A percentile compares a stretch with the other conserved stretches of the same genome.
These are phyloP conservation scores for Scopulariopsis brevicaulis DNA, from an alignment of 2,329 filamentous ascomycete genomes.

Conservation along the genomic window DNA sequence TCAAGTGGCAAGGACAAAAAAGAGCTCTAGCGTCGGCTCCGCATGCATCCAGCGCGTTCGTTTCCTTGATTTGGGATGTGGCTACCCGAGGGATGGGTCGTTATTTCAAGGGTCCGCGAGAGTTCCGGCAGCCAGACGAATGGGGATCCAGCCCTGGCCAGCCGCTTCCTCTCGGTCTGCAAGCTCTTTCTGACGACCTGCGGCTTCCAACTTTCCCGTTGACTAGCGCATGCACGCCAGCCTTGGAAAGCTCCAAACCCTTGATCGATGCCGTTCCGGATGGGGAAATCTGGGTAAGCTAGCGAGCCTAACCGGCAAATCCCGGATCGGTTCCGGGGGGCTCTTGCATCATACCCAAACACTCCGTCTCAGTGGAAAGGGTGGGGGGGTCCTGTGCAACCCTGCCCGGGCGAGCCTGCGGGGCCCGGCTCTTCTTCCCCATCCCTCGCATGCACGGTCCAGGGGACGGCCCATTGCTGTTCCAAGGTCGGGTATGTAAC, in stretches of 20 bases:
- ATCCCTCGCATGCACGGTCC: neutral
- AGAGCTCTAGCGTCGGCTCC: neutral
- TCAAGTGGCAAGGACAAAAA: neutral
- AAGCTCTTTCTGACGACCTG: neutral
- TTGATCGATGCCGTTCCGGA: neutral
- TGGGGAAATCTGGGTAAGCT: neutral
- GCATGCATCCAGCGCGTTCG: neutral
- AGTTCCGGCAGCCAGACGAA: neutral
- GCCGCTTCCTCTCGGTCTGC: neutral
- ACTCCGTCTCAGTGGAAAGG: neutral
- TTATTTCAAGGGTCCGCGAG: neutral
- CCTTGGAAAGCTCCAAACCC: neutral
- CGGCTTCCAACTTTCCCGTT: neutral
- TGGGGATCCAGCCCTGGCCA: neutral
- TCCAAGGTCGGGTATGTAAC: neutral
- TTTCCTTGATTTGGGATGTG: neutral
- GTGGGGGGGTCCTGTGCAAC: neutral
- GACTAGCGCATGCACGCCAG: neutral
- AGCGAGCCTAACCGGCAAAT: neutral
- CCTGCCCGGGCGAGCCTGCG: neutral
- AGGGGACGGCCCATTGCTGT: neutral
- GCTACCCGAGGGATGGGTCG: no score
- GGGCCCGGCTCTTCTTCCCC: neutral
- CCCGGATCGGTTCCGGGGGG: no score
- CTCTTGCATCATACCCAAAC: neutral